These are phyloP conservation scores for Magnusiomyces magnusii DNA, from an alignment of 1,139 yeast genomes.

Conservation along the genomic window DNA sequence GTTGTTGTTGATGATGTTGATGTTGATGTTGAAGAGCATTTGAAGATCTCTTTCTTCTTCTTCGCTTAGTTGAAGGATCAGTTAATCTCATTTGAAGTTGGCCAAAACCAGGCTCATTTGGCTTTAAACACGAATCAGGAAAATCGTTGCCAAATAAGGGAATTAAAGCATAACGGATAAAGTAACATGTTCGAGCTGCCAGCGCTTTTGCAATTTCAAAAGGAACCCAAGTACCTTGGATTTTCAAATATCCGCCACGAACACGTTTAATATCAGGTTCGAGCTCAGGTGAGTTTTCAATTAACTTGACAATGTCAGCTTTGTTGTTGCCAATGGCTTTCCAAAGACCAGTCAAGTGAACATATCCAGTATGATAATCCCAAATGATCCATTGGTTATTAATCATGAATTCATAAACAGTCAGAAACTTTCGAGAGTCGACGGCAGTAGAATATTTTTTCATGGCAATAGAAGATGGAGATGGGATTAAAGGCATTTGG, in stretches of 20 bases:
- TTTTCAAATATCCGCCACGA: conserved; percentile 85
- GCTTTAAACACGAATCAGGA: conserved; percentile 61
- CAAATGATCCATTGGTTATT: conserved; percentile 68
- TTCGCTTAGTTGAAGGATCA: conserved; percentile 4
- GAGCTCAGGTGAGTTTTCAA: conserved; percentile 60
- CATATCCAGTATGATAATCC: conserved; percentile 85
- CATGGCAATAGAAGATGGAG: conserved; percentile 38
- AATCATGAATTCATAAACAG: conserved; percentile 65
- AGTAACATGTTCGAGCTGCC: conserved; percentile 70
- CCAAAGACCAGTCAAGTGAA: conserved; percentile 88
- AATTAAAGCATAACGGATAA: conserved; percentile 64
- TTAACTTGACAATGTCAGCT: conserved; percentile 62
- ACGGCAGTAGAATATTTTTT: conserved; percentile 67
- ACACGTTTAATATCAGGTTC: conserved; percentile 66
- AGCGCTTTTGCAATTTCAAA: conserved; percentile 57
- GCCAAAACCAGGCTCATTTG: conserved; percentile 63
- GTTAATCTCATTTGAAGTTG: conserved; percentile 38
- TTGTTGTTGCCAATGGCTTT: conserved; percentile 66
- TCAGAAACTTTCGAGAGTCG: conserved; percentile 51
- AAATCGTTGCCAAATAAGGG: conserved; percentile 76
- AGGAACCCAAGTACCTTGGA: conserved; percentile 95
- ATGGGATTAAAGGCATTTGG: conserved; percentile 30
- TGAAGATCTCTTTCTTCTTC: conserved; percentile 9
- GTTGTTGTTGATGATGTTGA: background rate
- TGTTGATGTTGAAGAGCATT: background rate